A percentile compares a stretch with the other conserved stretches of the same genome.
Evolutionary conservation across 495 filamentous ascomycete genomes (phyloP).

Genomic region (Penicillium bialowiezense): DNA sequence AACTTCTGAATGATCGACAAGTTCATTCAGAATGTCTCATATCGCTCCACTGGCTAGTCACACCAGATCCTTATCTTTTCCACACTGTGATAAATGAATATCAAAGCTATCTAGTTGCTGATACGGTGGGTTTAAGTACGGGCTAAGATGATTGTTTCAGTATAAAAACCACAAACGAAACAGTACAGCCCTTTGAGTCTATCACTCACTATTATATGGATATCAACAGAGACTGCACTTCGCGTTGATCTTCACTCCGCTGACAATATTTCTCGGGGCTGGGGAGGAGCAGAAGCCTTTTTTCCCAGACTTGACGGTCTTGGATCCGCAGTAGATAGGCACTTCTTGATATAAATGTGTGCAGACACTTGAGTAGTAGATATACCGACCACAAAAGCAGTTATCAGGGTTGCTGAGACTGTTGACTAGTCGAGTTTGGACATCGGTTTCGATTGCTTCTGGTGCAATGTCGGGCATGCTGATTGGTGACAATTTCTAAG

Average conservation of each 20-base stretch:
- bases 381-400: slow-evolving; percentile 3
- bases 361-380: slow-evolving; percentile 6
- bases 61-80: too few relatives aligned
- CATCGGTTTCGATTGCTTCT: neutral
- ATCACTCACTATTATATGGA: too few relatives aligned
- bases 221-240: neutral
- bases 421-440: neutral
- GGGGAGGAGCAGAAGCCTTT: neutral
- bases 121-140: too few relatives aligned
- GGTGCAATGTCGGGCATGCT: slow-evolving; percentile 1
- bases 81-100: too few relatives aligned
- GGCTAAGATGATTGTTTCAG: too few relatives aligned
- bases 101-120: too few relatives aligned
- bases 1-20: too few relatives aligned
- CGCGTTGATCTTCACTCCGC: neutral
- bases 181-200: too few relatives aligned
- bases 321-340: neutral
- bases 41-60: too few relatives aligned
- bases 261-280: neutral
- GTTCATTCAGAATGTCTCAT: too few relatives aligned
- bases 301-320: neutral
- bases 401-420: neutral
- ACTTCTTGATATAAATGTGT: neutral
- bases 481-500: too few relatives aligned
- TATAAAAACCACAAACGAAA: too few relatives aligned